Evolutionary conservation across 179 eudicot species (phyloP).

Genomic region (Carnegiea gigantea): DNA sequence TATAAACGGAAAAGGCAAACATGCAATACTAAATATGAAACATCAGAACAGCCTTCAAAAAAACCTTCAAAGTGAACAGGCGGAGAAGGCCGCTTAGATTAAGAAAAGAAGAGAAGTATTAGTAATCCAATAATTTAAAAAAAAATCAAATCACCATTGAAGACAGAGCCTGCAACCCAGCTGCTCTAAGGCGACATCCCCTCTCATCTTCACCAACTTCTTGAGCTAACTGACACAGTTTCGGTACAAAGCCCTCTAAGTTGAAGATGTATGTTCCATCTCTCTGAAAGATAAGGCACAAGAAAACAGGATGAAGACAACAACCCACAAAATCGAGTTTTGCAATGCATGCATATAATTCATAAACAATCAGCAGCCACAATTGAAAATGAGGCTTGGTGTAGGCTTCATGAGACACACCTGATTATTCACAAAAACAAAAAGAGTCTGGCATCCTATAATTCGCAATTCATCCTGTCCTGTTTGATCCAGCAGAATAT

Average conservation of each 20-base stretch:
- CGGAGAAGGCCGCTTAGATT: not conserved
- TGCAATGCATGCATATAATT: not conserved
- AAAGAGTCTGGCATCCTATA: conserved; percentile 82
- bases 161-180: conserved; percentile 86
- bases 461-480: conserved; percentile 79
- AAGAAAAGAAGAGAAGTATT: not conserved
- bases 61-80: not conserved
- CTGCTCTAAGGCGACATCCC: conserved; percentile 67
- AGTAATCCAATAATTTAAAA: not conserved
- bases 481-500: conserved; percentile 85
- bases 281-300: conserved; percentile 34
- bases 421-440: conserved; percentile 95
- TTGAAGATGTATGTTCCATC: conserved; percentile 80
- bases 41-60: not conserved
- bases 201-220: conserved; percentile 92
- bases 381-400: not conserved
- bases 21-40: not conserved
- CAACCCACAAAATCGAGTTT: not conserved
- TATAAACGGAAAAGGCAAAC: not conserved
- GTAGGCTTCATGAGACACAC: conserved; percentile 31
- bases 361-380: not conserved
- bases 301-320: not conserved
- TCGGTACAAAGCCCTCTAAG: conserved; percentile 86
- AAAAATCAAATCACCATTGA: conserved; percentile 63
- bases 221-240: conserved; percentile 83